Base-by-base conservation (phyloP, 371 early-diverging fungal genomes). In the Haplosporangium sp. region DNA sequence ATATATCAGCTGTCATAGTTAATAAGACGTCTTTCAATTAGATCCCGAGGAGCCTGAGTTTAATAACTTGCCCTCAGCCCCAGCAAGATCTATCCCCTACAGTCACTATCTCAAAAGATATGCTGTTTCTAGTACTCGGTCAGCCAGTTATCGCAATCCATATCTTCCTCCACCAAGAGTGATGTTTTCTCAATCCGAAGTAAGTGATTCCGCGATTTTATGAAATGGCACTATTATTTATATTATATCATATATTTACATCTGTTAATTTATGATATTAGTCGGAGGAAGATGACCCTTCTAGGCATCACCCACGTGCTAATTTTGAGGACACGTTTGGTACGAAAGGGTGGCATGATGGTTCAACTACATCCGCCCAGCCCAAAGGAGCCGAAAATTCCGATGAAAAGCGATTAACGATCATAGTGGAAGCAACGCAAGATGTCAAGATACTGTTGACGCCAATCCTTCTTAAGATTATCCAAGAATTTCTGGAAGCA, bases 391-490 rank as follows among this genome's bases (percentile, higher is more conserved):
- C 61, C 15, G 74, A 70, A 1, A 59, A 60, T 3, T 71, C 77
- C 11, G 71, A 67, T 50, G 85, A 85, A 59, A 76, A 74, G 61
- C 67, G 77, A 13, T 86, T 85, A 2, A 90, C 91, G 0, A 87
- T 89, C 0, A 82, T 90, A 5, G 83, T 92, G 7, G 91, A 92
- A 62, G 85, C 92, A 6, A 90, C 88, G 0, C 84, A 88, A 19
- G 86, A 90, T 27, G 79, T 92, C 17, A 85, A 86, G 57, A 71
- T 93, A 3, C 75, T 93, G 4, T 65, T 94, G 34, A 94, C 94
- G 0, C 95, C 95, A 6, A 90, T 94, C 52, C 87, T 91, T 35
- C 88, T 94, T 13, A 91, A 91, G 67, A 87, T 92, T 63, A 89
- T 93, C 19, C 91, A 92, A 76, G 93, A 94, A 69, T 77, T 92